Percentiles rank a stretch among this genome's conserved stretches.
These are phyloP conservation scores for Catharanthus roseus DNA, from an alignment of 257 asterid species.

Conservation along the genomic window DNA sequence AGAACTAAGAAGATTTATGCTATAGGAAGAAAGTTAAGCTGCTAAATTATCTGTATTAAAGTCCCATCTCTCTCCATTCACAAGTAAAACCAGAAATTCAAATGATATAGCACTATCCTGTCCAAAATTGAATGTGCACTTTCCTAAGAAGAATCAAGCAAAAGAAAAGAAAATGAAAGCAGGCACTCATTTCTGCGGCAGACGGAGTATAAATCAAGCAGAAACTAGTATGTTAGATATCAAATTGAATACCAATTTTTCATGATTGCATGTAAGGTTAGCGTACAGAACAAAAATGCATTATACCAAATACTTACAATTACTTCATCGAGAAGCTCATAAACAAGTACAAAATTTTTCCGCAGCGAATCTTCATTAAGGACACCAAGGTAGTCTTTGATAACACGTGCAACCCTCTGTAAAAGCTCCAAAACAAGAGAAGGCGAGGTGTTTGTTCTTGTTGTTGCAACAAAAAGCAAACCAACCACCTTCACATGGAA, in stretches of 20 bases:
- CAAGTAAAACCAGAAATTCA: background rate
- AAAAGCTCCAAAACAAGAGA: constrained; percentile 94
- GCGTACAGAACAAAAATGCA: background rate
- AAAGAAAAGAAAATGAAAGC: too few species aligned
- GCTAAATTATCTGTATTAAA: background rate
- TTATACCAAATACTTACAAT: constrained; percentile 53
- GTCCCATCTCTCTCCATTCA: background rate
- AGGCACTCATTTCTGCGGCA: too few species aligned
- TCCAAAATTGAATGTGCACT: too few species aligned
- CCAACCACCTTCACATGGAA: constrained; percentile 97
- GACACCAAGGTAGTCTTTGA: constrained; percentile 95
- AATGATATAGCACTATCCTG: background rate
- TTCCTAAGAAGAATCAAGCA: too few species aligned
- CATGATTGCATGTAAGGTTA: background rate
- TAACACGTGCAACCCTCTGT: constrained; percentile 96
- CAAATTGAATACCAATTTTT: background rate
- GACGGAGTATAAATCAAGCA: background rate
- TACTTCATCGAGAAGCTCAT: constrained; percentile 97
- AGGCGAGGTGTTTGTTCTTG: constrained; percentile 82
- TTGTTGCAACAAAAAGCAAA: constrained; percentile 88
- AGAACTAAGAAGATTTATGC: background rate
- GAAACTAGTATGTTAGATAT: background rate
- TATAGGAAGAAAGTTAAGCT: background rate
- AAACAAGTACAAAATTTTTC: constrained; percentile 92
- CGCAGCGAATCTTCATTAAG: constrained; percentile 91